Evolutionary conservation across 768 basidiomycete genomes (phyloP).

Genomic region (Russula compacta): DNA sequence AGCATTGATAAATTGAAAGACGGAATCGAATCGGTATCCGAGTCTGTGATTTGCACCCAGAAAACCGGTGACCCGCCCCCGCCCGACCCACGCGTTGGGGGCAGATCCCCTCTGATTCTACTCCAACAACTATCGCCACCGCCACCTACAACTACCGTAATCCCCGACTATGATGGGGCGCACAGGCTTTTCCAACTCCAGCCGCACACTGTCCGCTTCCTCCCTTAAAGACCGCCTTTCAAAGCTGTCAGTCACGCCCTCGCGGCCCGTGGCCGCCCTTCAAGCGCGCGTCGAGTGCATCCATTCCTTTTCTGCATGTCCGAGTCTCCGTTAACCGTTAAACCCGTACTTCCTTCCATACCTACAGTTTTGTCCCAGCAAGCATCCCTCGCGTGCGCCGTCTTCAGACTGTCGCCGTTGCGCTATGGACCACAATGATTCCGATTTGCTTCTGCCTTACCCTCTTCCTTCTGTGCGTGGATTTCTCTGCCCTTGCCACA

Average conservation of each 20-base stretch:
- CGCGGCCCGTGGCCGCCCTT: constrained; percentile 54
- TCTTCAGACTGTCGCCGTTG: constrained; percentile 83
- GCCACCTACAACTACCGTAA: neutral
- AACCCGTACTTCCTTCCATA: neutral
- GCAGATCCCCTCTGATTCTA: neutral
- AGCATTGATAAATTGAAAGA: too few species aligned
- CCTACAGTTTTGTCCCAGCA: constrained; percentile 69
- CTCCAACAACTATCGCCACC: neutral
- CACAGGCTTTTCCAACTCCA: constrained; percentile 29
- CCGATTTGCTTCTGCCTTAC: constrained; percentile 58
- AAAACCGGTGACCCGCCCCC: neutral
- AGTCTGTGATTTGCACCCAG: constrained; percentile 4
- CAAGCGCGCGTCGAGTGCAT: constrained; percentile 71
- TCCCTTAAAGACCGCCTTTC: constrained; percentile 55
- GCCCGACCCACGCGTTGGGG: neutral
- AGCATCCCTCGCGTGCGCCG: constrained; percentile 79
- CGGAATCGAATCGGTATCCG: neutral
- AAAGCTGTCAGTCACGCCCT: constrained; percentile 38
- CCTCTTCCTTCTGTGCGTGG: constrained; percentile 70
- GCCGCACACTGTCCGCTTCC: constrained; percentile 49
- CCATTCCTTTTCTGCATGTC: constrained; percentile 10
- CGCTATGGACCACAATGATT: constrained; percentile 79
- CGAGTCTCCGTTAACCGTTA: neutral
- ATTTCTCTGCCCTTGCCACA: neutral
- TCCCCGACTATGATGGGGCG: neutral